Percentiles rank a stretch among this genome's conserved stretches.
phyloP scores from a whole-genome alignment of 2,329 filamentous ascomycete genomes.

The Penicillium italicum region DNA sequence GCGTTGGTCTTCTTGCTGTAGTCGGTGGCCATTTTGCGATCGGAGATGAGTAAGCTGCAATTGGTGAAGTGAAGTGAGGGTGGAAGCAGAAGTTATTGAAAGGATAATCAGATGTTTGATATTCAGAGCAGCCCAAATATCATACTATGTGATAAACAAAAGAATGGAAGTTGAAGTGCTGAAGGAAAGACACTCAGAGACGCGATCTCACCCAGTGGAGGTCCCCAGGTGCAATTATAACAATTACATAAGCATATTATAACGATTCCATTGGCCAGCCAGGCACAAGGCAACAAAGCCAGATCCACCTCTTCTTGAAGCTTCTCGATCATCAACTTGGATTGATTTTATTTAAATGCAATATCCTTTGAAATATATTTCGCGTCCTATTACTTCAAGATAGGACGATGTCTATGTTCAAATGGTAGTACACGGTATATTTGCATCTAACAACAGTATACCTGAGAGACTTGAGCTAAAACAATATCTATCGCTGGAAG shows the following conservation, averaged over 20 bases:
- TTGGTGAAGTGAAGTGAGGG: not conserved
- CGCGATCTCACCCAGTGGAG: not conserved
- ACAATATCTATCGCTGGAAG: not conserved
- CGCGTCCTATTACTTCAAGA: not conserved
- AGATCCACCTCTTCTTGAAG: not conserved
- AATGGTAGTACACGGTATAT: no score
- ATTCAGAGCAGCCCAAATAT: not conserved
- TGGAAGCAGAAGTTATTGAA: not conserved
- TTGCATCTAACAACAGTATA: not conserved
- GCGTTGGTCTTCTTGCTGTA: constrained; percentile 51
- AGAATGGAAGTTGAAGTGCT: constrained; percentile 1
- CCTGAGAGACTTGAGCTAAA: not conserved
- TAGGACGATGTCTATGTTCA: not conserved
- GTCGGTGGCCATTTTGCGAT: constrained; percentile 39
- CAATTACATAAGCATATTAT: not conserved
- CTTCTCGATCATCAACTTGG: not conserved
- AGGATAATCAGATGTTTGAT: not conserved
- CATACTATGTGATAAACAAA: not conserved
- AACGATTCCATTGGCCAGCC: not conserved
- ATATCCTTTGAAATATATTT: not conserved
- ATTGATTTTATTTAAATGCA: not conserved
- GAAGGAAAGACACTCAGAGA: not conserved
- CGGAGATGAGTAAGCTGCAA: not conserved
- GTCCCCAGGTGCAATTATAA: not conserved
- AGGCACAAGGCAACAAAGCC: not conserved